Base-by-base conservation (phyloP, 2,329 filamentous ascomycete species). In the Neofusicoccum kwambonambiense region DNA sequence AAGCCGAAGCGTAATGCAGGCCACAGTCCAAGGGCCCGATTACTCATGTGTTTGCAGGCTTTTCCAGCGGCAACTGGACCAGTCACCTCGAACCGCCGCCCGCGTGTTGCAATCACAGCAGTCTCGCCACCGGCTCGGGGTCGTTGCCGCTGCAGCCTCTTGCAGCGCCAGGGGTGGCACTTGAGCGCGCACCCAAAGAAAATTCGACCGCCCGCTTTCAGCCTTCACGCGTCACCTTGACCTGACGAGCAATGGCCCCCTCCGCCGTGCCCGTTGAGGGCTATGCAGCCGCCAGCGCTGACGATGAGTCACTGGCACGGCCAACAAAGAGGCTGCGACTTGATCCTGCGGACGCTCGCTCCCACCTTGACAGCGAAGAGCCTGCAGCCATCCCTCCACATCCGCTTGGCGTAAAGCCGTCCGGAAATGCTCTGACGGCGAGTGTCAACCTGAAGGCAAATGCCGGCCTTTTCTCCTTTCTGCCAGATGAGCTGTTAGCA, bases 401-500 rank as follows among this genome's bases (percentile, higher is more conserved):
- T 81, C 92, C 92, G 42, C 81, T 97, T 52, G 90, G 90, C 37
- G 84, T 98, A 68, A 95, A 93, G 74, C 94, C 95, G 1, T 85
- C 90, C 67, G 95, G 94, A 42, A 98, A 99, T 80, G 88, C 89
- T 56, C 85, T 94, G 49, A 87, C 87, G 19, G 82, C 86, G 12
- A 82, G 81, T 2, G 82, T 82, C 64, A 91, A 91, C 78, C 85
- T 92, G 54, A 90, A 91, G 66, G 77, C 81, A 56, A 83, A 81
- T 44, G 85, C 87, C 67, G 93, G 93, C 15, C 73, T 74, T 4
- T 90, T 96, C 74, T 84, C 84, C 65, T 75, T 77, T 44, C 79
- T 97, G 62, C 90, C 93, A 3, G 94, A 98, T 76, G 93, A 97
- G 77, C 79, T 95, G 69, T 80, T 97, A 57, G 83, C 89, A 69